These are phyloP conservation scores for Oryza officinalis DNA, from an alignment of 176 grass and related monocot species.

Conservation along the genomic window DNA sequence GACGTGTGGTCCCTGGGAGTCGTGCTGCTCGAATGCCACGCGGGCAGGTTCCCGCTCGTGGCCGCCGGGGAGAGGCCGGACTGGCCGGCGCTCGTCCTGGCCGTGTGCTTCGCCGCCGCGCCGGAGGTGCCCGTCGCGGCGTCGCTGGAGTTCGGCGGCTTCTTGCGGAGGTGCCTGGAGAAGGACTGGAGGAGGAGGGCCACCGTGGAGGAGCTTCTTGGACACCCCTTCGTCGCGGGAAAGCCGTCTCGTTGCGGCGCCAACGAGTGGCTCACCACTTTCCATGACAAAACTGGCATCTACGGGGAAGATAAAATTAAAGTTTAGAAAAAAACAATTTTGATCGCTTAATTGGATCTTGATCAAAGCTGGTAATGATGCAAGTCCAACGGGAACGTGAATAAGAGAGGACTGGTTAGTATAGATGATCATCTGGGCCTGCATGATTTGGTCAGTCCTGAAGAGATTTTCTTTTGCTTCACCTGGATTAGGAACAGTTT, in stretches of 20 bases:
- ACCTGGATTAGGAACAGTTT: not conserved
- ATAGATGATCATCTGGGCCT: too few species aligned
- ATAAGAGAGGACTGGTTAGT: not conserved
- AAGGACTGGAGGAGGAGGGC: not conserved
- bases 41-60: slow-evolving; percentile 43
- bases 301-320: not conserved
- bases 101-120: not conserved
- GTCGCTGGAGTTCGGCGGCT: not conserved
- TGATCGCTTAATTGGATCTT: not conserved
- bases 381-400: not conserved
- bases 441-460: not conserved
- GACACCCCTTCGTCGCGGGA: not conserved
- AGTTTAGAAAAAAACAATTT: not conserved
- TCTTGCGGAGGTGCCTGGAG: not conserved
- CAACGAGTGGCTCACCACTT: not conserved
- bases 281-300: not conserved
- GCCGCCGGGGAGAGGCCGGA: not conserved
- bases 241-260: not conserved
- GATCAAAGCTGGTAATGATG: not conserved
- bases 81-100: not conserved
- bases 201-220: not conserved
- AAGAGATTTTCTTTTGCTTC: not conserved
- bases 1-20: slow-evolving; percentile 44
- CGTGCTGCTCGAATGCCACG: slow-evolving; percentile 43
- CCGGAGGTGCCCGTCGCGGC: not conserved